These are phyloP conservation scores for Daldinia eschscholtzii DNA, from an alignment of 2,329 filamentous ascomycete species.

Conservation along the genomic window DNA sequence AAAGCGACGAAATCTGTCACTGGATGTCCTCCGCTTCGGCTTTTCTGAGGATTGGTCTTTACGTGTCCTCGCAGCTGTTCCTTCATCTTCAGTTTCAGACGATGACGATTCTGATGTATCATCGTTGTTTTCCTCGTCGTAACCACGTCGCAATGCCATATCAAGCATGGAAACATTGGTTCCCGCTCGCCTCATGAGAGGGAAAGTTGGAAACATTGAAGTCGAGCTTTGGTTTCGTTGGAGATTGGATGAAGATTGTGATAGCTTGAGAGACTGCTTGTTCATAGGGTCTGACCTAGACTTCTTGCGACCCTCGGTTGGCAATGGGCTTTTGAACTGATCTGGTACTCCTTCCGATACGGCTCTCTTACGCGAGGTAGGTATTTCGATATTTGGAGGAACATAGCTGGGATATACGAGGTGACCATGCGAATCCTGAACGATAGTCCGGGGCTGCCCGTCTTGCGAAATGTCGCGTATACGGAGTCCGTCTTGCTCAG, in stretches of 20 bases:
- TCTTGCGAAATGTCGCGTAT: constrained; percentile 30
- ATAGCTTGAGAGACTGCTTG: background rate
- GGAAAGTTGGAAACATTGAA: constrained; percentile 34
- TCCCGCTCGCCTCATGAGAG: constrained; percentile 42
- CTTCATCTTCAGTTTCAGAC: constrained; percentile 39
- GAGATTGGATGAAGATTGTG: constrained; percentile 35
- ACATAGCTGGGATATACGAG: constrained; percentile 46
- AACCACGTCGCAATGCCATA: constrained; percentile 22
- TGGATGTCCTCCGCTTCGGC: constrained; percentile 32
- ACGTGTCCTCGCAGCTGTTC: background rate
- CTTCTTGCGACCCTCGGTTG: constrained; percentile 29
- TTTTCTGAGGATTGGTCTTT: constrained; percentile 28
- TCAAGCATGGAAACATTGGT: constrained; percentile 45
- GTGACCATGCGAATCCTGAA: constrained; percentile 45
- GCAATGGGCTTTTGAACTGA: constrained; percentile 11
- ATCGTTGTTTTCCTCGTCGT: constrained; percentile 22
- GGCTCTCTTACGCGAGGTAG: constrained; percentile 28
- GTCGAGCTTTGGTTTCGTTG: constrained; percentile 21
- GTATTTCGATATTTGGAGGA: constrained; percentile 46
- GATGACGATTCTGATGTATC: constrained; percentile 44
- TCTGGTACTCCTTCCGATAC: constrained; percentile 22
- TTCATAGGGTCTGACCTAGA: constrained; percentile 34
- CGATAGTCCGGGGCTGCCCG: constrained; percentile 33
- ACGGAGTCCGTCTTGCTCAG: constrained; percentile 36
- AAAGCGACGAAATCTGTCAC: constrained; percentile 65